Evolutionary conservation across 2,329 filamentous ascomycete species (phyloP).

Genomic region (Aotearoamyces nothofagi): DNA sequence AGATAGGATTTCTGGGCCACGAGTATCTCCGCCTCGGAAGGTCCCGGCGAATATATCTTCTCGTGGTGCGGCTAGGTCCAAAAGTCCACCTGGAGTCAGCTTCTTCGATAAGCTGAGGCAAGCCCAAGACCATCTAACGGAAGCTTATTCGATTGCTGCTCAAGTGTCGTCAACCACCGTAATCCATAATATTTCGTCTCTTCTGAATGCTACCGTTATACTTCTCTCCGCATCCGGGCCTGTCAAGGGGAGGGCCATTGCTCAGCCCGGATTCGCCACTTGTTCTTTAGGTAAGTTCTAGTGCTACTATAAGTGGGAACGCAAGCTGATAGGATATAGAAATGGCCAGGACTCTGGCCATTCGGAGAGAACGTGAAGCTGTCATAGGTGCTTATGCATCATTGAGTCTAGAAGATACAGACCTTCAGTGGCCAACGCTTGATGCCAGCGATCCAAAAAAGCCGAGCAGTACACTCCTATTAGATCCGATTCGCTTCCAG

Average conservation of each 20-base stretch:
- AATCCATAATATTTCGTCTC: conserved; percentile 46
- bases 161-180: conserved; percentile 37
- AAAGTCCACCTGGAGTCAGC: conserved; percentile 15
- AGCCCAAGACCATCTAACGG: conserved; percentile 49
- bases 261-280: conserved; percentile 41
- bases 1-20: conserved; percentile 10
- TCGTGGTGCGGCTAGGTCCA: conserved; percentile 8
- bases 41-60: conserved; percentile 4
- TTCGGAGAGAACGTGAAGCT: conserved; percentile 47
- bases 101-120: conserved; percentile 33
- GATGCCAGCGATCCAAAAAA: conserved; percentile 23
- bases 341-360: conserved; percentile 52
- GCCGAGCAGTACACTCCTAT: conserved; percentile 29
- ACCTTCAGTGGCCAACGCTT: conserved; percentile 29
- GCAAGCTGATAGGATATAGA: conserved; percentile 25
- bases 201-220: conserved; percentile 50
- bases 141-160: conserved; percentile 35
- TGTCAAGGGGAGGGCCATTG: conserved; percentile 27
- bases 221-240: conserved; percentile 46
- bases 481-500: conserved; percentile 52
- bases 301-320: background rate
- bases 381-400: conserved; percentile 19
- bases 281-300: conserved; percentile 31
- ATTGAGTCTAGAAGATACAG: conserved; percentile 8
- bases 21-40: conserved; percentile 12